Conservation (phyloP, 2,329 filamentous ascomycete species). For the Magnaporthiopsis rhizophila region DNA sequence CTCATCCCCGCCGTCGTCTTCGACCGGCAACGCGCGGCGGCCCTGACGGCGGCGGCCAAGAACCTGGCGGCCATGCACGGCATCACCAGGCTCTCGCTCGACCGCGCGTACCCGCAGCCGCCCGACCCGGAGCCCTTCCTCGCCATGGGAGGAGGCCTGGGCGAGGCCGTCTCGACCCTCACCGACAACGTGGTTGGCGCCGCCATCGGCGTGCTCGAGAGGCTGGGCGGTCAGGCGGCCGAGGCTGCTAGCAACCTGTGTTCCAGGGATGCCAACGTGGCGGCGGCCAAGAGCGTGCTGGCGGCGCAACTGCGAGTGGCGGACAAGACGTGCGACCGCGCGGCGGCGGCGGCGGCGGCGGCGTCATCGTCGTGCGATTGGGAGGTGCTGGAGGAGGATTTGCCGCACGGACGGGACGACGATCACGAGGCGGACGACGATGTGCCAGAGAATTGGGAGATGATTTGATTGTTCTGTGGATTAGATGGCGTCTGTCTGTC, state of each 20-base stretch:
- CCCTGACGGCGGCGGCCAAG: neutral
- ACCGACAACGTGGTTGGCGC: neutral
- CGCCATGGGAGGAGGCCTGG: neutral
- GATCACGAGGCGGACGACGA: neutral
- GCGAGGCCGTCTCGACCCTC: neutral
- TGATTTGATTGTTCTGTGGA: neutral
- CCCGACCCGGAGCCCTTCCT: neutral
- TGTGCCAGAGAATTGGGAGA: neutral
- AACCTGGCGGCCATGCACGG: neutral
- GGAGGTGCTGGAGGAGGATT: neutral
- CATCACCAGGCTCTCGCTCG: neutral
- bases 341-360: too few species aligned
- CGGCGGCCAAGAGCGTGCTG: too few species aligned
- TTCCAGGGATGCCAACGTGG: too few species aligned
- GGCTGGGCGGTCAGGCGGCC: neutral
- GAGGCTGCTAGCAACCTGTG: neutral
- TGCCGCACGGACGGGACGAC: neutral
- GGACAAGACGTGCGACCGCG: too few species aligned
- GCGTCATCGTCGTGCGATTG: neutral
- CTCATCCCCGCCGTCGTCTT: slow-evolving; percentile 7
- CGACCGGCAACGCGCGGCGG: neutral
- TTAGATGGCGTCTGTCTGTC: too few species aligned
- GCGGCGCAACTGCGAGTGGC: too few species aligned
- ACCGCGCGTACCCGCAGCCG: slow-evolving; percentile 1
- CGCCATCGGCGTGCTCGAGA: neutral